Conservation (phyloP, 176 grass and related monocot genomes). For the Rhynchospora breviuscula region DNA sequence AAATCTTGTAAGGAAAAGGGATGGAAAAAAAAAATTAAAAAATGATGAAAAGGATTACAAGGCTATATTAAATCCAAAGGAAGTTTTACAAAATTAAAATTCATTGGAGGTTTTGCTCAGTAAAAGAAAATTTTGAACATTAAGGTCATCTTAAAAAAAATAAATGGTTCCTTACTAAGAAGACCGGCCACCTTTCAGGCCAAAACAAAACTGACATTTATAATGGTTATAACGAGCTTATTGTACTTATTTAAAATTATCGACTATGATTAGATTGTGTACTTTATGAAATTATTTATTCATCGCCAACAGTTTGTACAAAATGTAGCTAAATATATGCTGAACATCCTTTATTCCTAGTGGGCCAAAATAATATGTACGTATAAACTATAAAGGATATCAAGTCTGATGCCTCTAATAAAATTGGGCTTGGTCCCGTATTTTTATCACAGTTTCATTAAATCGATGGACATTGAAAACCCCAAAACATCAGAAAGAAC, state of each 20-base stretch:
- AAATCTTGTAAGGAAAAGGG: not conserved
- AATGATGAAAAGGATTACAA: not conserved
- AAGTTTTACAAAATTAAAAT: not conserved
- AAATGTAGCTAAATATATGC: not conserved
- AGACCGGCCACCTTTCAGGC: too few relatives aligned
- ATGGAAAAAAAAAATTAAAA: not conserved
- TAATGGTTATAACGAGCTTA: not conserved
- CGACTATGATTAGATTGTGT: not conserved
- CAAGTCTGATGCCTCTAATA: not conserved
- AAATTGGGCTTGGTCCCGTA: not conserved
- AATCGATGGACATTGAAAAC: slow-evolving; percentile 10
- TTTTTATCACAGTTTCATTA: not conserved
- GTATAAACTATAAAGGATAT: not conserved
- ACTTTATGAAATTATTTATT: not conserved
- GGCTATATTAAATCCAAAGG: not conserved
- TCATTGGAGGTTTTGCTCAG: not conserved
- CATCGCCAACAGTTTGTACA: not conserved
- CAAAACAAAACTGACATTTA: not conserved
- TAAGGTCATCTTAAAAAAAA: not conserved
- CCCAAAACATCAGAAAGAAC: not conserved
- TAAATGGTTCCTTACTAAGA: not conserved
- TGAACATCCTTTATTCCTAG: not conserved
- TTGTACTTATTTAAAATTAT: not conserved
- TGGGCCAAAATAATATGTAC: not conserved
- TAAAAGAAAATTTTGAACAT: not conserved